Base-by-base conservation (phyloP, 225 moss, liverwort and hornwort genomes). In the Marchantia polymorpha region DNA sequence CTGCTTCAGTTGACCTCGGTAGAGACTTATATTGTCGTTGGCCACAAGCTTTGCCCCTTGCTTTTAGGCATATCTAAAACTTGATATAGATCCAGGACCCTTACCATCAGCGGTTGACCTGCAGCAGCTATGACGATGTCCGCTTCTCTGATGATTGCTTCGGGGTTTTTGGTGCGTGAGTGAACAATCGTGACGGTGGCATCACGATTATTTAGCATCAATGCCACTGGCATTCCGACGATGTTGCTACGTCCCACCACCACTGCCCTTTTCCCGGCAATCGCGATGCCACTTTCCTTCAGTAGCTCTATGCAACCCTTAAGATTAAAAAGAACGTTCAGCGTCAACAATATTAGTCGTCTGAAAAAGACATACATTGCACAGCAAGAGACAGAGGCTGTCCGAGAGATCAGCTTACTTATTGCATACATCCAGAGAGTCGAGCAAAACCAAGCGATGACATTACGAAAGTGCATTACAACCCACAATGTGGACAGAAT, bases 141-240 rank as follows among this genome's bases (percentile, higher is more conserved):
- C 30, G 91, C 96, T 56, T 91, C 89, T 69, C 85, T 85, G 61
- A 86, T 83, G 19, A 94, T 91, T 47, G 88, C 85, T 84, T 88
- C 87, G 64, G 94, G 89, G 73, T 94, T 83, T 74, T 73, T 82
- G 25, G 94, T 90, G 48, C 88, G 89, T 20, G 94, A 94, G 81
- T 96, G 96, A 73, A 96, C 94, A 73, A 96, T 90, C 19, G 96
- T 96, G 56, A 96, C 96, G 17, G 96, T 94, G 56, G 92, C 90
- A 85, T 96, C 90, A 77, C 91, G 86, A 52, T 91, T 90, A 84
- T 91, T 84, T 78, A 86, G 70, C 53, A 93, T 87, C 82, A 89
- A 76, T 49, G 94, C 96, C 81, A 91, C 90, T 66, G 96, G 96
- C 80, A 92, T 91, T 73, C 96, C 96, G 64, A 96, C 96, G 73